These are phyloP conservation scores for Podospora fimiseda DNA, from an alignment of 495 filamentous ascomycete genomes.

Conservation along the genomic window DNA sequence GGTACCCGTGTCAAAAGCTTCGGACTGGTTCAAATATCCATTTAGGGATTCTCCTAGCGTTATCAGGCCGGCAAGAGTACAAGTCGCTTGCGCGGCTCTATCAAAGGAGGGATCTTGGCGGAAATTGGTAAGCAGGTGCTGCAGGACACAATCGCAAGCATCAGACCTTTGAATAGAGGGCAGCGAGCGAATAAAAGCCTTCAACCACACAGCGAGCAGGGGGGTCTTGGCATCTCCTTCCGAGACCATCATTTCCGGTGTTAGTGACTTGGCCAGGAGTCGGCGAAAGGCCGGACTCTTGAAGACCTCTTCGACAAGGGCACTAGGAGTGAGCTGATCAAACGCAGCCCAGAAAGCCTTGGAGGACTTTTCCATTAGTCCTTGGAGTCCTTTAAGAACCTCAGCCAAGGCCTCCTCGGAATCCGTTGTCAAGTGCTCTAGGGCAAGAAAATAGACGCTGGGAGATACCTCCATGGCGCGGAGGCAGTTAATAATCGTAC, in stretches of 20 bases:
- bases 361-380: conserved; percentile 64
- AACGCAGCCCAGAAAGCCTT: conserved; percentile 82
- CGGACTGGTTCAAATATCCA: conserved; percentile 35
- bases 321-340: conserved; percentile 65
- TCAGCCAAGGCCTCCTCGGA: conserved; percentile 51
- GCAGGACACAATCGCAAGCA: conserved; percentile 62
- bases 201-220: conserved; percentile 55
- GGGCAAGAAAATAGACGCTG: conserved; percentile 66
- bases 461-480: conserved; percentile 64
- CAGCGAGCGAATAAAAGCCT: conserved; percentile 68
- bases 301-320: conserved; percentile 70
- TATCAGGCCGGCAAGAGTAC: conserved; percentile 40
- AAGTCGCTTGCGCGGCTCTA: conserved; percentile 35
- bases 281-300: conserved; percentile 59
- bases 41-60: conserved; percentile 40
- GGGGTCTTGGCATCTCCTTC: conserved; percentile 55
- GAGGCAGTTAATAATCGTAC: conserved; percentile 69
- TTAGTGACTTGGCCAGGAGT: conserved; percentile 51
- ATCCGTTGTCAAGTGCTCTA: conserved; percentile 64
- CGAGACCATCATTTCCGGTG: conserved; percentile 48
- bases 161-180: conserved; percentile 62
- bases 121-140: conserved; percentile 61
- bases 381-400: conserved; percentile 58
- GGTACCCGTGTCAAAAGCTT: conserved; percentile 38
- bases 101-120: conserved; percentile 42